These are phyloP conservation scores for Barnettozyma sucrosica DNA, from an alignment of 805 yeast species.

Conservation along the genomic window DNA sequence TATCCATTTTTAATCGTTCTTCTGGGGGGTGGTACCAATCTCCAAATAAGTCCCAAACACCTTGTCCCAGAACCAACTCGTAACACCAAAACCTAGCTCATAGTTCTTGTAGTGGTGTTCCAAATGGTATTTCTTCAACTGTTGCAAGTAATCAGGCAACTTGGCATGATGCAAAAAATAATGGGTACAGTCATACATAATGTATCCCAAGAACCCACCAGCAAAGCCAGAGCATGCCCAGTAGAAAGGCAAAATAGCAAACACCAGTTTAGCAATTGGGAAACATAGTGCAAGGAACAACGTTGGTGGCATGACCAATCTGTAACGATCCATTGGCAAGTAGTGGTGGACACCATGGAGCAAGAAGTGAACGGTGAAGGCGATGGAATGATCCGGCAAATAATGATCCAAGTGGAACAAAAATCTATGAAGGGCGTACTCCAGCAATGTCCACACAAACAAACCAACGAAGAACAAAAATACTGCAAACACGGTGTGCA, in stretches of 20 bases:
- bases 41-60: constrained; percentile 80
- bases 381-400: constrained; percentile 73
- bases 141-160: constrained; percentile 72
- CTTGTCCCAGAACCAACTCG: constrained; percentile 88
- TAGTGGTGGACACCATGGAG: constrained; percentile 97
- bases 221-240: constrained; percentile 90
- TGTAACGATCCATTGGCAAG: constrained; percentile 90
- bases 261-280: constrained; percentile 80
- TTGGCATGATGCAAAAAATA: constrained; percentile 86
- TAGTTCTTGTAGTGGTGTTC: constrained; percentile 98
- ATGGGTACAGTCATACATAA: constrained; percentile 89
- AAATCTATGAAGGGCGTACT: constrained; percentile 83
- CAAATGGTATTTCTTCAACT: constrained; percentile 81
- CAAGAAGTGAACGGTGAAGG: constrained; percentile 79
- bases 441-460: constrained; percentile 89
- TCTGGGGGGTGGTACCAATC: constrained; percentile 21
- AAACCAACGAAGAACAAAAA: constrained; percentile 73
- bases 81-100: constrained; percentile 95
- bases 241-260: constrained; percentile 68
- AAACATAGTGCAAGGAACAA: constrained; percentile 63
- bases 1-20: constrained; percentile 6
- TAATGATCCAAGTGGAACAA: constrained; percentile 86
- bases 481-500: constrained; percentile 39
- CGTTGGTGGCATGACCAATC: constrained; percentile 96
- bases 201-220: constrained; percentile 93